Evolutionary conservation across 805 yeast species (phyloP).

Genomic region (Starmerella apicola): DNA sequence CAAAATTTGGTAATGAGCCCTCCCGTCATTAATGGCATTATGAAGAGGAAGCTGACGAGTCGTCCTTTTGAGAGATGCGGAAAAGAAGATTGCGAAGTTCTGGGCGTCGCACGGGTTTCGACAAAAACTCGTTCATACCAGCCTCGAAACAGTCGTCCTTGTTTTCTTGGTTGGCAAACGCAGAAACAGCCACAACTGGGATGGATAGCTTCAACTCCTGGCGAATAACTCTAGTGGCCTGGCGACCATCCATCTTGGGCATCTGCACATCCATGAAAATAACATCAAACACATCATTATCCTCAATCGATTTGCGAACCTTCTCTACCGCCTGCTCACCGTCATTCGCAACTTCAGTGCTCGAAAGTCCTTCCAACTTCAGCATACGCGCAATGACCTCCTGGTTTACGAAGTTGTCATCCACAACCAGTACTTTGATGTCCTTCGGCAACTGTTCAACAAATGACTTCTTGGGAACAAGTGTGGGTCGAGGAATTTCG

Average conservation of each 20-base stretch:
- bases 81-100: too few species aligned
- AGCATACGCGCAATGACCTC: slow-evolving; percentile 88
- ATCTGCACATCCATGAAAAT: slow-evolving; percentile 96
- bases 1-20: too few species aligned
- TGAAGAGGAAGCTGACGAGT: too few species aligned
- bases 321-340: slow-evolving; percentile 78
- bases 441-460: slow-evolving; percentile 4
- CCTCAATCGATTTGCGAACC: slow-evolving; percentile 37
- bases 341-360: slow-evolving; percentile 71
- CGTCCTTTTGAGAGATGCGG: too few species aligned
- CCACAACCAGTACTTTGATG: slow-evolving; percentile 65
- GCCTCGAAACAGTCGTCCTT: slow-evolving; percentile 70
- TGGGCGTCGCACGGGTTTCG: slow-evolving; percentile 49
- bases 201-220: slow-evolving; percentile 43
- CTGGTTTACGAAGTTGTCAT: slow-evolving; percentile 87
- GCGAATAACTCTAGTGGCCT: slow-evolving; percentile 67
- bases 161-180: slow-evolving; percentile 87
- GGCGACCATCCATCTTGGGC: slow-evolving; percentile 86
- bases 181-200: slow-evolving; percentile 90
- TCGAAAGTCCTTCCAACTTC: slow-evolving; percentile 61
- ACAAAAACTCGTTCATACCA: slow-evolving; percentile 88
- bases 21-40: too few species aligned
- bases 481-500: slow-evolving; percentile 1
- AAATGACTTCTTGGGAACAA: slow-evolving; percentile 5
- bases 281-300: slow-evolving; percentile 39